Evolutionary conservation across 2,329 filamentous ascomycete genomes (phyloP), one percentile per base, ranked within the genome.

Genomic region (Ceratocystis cacaofunesta): DNA sequence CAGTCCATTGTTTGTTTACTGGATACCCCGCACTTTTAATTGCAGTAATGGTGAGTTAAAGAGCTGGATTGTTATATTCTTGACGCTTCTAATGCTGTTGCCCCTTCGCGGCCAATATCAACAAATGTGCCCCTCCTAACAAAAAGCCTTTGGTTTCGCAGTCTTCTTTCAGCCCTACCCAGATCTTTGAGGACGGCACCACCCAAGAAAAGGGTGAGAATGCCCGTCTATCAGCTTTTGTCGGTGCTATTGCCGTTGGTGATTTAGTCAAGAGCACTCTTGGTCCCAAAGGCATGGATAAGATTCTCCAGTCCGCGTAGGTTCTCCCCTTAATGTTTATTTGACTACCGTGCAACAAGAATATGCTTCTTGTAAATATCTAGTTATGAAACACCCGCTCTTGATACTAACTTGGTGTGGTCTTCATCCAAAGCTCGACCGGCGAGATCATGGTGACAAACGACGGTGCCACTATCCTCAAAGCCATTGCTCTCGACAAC

Each of bases 161-260:
- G 68, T 63, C 68, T 62, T 86, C 84, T 71, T 87, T 87, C 76
- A 94, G 91, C 78, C 92, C 92, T 73, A 96, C 91, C 69, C 92
- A 97, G 78, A 97, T 97, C 81, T 97, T 97, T 78, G 90, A 91
- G 73, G 90, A 96, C 77, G 92, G 95, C 75, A 94, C 95, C 71
- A 94, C 88, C 66, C 90, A 97, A 79, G 92, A 97, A 80, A 97
- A 96, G 80, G 94, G 94, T 72, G 92, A 97, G 80, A 97, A 97
- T 88, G 92, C 94, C 73, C 90, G 92, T 83, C 87, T 97, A 71
- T 88, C 90, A n/a, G 92, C 92, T 70, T 99, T 99, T 73, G 92
- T 99, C 65, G 94, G 94, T 72, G 94, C 94, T 75, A 99, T 99
- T 73, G 94, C 94, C 65, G 94, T 99, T 60, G 94, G 94, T 64